Base-by-base conservation (phyloP, 306 rosid species). In the Malus sylvestris region DNA sequence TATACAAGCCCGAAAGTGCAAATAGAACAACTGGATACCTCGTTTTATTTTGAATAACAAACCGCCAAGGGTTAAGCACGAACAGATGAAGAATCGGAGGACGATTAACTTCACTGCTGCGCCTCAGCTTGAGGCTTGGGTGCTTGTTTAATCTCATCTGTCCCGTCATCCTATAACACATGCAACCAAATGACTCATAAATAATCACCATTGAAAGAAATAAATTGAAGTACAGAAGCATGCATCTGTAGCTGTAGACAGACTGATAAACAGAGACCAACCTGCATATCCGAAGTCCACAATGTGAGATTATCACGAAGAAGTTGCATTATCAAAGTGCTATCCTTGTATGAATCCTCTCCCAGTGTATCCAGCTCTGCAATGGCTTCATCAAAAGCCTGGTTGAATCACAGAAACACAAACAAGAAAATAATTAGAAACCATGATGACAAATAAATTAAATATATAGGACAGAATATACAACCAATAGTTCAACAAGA, bases 341-440 rank as follows among this genome's bases (percentile, higher is more conserved):
- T 83, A 51, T 83, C 87, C 84, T 80, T 83, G 81, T 49, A 49
- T 49, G 55, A 49, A 49, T 49, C 55, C 55, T 49, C 55, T 49
- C 55, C 55, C 55, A 49, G 29, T 1, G 86, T 79, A 61, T 83
- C 87, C 73, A 83, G 81, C 69, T 83, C 87, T 0, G 83, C 83
- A 30, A 83, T 83, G 42, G 86, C 86, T 66, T 83, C 83, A 23
- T 83, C 86, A 75, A 83, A 83, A 65, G 86, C 86, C 86, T 79
- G 55, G 52, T 57, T 61, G 32, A 51, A 53, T 46, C 59, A 70
- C 46, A 70, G 9, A 22, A 51, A 46, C 16, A 49, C 1, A 49
- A 49, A 49, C 53, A 49, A 49, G 53, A 49, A 49, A 49, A 49
- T 49, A 49, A 49, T 49, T 15, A 49, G 53, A 27, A 29, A 75